Conservation (phyloP, 345 rosid species). For the Brassica nigra region DNA sequence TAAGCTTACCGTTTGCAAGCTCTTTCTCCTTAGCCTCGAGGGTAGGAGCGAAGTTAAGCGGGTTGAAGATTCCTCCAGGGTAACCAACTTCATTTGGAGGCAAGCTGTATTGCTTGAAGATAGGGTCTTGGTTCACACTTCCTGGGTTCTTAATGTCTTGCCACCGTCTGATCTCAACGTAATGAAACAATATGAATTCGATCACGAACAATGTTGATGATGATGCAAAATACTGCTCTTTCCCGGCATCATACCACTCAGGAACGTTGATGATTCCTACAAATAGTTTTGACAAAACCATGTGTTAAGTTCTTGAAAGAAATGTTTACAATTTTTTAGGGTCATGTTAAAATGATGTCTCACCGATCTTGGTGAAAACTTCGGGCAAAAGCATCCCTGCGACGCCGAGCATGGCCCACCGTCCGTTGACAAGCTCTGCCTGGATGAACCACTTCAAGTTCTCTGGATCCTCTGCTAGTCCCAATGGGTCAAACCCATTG, state of each 20-base stretch:
- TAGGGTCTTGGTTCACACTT: slow-evolving; percentile 95
- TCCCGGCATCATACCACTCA: slow-evolving; percentile 92
- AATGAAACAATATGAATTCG: slow-evolving; percentile 94
- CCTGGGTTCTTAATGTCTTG: slow-evolving; percentile 99
- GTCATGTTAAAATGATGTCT: slow-evolving; percentile 26
- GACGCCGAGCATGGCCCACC: slow-evolving; percentile 99
- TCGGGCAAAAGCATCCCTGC: slow-evolving; percentile 91
- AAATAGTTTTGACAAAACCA: not conserved
- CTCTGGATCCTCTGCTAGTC: slow-evolving; percentile 92
- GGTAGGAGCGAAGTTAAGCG: slow-evolving; percentile 87
- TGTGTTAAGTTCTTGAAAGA: slow-evolving; percentile 2
- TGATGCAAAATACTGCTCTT: slow-evolving; percentile 84
- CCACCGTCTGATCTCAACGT: slow-evolving; percentile 97
- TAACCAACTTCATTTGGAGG: slow-evolving; percentile 82
- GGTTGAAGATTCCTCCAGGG: slow-evolving; percentile 94
- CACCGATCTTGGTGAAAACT: slow-evolving; percentile 84
- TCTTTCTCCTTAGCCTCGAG: slow-evolving; percentile 93
- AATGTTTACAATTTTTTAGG: not conserved
- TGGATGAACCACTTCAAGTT: slow-evolving; percentile 87
- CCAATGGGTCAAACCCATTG: slow-evolving; percentile 94
- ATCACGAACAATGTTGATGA: slow-evolving; percentile 92
- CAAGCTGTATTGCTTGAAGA: slow-evolving; percentile 96
- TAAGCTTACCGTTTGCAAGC: slow-evolving; percentile 73
- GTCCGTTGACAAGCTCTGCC: slow-evolving; percentile 86
- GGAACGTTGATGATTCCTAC: slow-evolving; percentile 66